Evolutionary conservation across 768 basidiomycete species (phyloP).

Genomic region (Tylopilus felleus): DNA sequence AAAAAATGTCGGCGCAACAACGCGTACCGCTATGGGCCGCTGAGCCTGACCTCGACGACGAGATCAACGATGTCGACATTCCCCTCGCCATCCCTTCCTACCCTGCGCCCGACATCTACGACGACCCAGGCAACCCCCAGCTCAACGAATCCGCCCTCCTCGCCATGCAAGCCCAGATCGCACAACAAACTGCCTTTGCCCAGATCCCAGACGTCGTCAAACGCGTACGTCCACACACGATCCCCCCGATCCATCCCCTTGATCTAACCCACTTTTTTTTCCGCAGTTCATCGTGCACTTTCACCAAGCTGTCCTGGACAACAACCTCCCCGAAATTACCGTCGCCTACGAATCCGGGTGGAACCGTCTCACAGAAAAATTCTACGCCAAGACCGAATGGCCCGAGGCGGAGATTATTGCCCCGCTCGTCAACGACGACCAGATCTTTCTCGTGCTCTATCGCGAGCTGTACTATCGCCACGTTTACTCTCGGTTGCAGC

Average conservation of each 20-base stretch:
- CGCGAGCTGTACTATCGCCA: slow-evolving; percentile 95
- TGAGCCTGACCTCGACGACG: slow-evolving; percentile 78
- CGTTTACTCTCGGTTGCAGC: slow-evolving; percentile 92
- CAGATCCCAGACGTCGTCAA: slow-evolving; percentile 89
- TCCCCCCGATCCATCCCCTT: neutral
- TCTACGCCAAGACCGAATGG: slow-evolving; percentile 93
- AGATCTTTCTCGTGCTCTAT: slow-evolving; percentile 94
- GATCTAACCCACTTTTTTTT: slow-evolving; percentile 7
- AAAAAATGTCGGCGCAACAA: slow-evolving; percentile 53
- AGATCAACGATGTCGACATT: slow-evolving; percentile 65
- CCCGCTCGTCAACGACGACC: slow-evolving; percentile 92
- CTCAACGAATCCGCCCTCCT: slow-evolving; percentile 68
- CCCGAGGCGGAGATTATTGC: slow-evolving; percentile 96
- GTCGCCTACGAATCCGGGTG: slow-evolving; percentile 95
- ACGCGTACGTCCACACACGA: slow-evolving; percentile 50
- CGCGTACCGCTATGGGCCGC: slow-evolving; percentile 72
- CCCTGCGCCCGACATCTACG: slow-evolving; percentile 27
- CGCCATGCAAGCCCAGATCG: slow-evolving; percentile 81
- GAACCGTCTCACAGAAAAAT: slow-evolving; percentile 96
- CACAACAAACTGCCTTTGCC: slow-evolving; percentile 76
- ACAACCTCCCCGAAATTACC: slow-evolving; percentile 88
- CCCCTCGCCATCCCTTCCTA: slow-evolving; percentile 30
- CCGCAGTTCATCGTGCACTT: slow-evolving; percentile 90
- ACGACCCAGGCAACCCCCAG: slow-evolving; percentile 43
- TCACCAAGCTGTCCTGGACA: slow-evolving; percentile 87